A percentile compares a stretch with the other conserved stretches of the same genome.
These are phyloP conservation scores for Chlamydomonas asymmetrica DNA, from an alignment of 139 green algal genomes.

Conservation along the genomic window DNA sequence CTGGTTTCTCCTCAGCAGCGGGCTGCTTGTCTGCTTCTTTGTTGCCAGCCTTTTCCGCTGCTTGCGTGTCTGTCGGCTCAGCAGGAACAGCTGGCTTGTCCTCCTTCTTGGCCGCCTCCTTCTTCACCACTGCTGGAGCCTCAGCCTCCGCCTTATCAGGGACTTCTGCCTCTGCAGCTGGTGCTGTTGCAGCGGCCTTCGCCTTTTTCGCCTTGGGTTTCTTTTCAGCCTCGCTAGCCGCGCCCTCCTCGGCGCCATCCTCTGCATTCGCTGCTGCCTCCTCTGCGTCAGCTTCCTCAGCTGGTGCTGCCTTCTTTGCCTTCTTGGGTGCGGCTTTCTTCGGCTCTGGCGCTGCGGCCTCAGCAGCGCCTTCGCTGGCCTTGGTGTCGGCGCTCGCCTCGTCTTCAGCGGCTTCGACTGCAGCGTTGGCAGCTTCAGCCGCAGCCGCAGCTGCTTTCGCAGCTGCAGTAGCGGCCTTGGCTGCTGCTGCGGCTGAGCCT, in stretches of 20 bases:
- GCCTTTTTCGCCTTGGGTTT: not conserved
- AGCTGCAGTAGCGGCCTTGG: constrained; percentile 14
- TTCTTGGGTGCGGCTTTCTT: no score
- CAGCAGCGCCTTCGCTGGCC: not conserved
- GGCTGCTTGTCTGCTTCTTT: not conserved
- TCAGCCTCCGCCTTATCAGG: not conserved
- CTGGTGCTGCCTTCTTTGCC: not conserved
- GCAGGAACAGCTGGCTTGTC: not conserved
- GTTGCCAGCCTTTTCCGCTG: no score
- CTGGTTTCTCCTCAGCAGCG: no score
- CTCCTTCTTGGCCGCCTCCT: no score
- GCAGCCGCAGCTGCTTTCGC: constrained; percentile 5
- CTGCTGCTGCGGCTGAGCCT: not conserved
- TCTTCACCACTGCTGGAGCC: no score
- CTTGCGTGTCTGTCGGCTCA: not conserved
- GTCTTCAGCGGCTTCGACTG: not conserved
- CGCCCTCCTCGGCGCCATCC: constrained; percentile 4
- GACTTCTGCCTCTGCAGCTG: not conserved
- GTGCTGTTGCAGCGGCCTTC: not conserved
- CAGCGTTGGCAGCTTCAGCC: constrained; percentile 9
- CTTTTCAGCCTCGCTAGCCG: not conserved
- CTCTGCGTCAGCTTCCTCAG: not conserved
- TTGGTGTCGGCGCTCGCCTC: not conserved
- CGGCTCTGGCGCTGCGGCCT: no score
- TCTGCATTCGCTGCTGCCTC: not conserved